Evolutionary conservation across 352 stramenopile genomes (phyloP), one percentile per base, ranked within the genome.

Genomic region (Globisporangium nagaii): DNA sequence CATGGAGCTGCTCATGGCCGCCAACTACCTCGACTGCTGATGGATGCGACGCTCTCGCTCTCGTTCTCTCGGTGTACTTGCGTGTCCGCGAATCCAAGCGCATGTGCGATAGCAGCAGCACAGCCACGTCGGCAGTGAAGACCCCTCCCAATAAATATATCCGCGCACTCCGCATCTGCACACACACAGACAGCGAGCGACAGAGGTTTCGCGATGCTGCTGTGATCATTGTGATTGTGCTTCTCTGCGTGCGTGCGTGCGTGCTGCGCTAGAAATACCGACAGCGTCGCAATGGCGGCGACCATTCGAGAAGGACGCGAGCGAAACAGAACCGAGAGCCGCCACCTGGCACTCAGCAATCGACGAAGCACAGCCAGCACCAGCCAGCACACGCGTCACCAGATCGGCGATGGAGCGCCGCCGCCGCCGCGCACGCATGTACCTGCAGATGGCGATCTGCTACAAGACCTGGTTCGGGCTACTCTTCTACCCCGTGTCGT

Each of bases 1-100:
- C 52, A 88, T 98, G 64, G 95, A 98, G 68, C 73, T 99, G 50
- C 79, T 99, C 55, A 98, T 99, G 92, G 95, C 95, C 3, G 87
- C 94, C 41, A 98, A 98, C 68, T 99, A 98, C 78, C 75, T 99
- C 50, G 95, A 99, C 70, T 96, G 84, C 52, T 97, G 75, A 62
- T 41, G n/a, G n/a, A n/a, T n/a, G n/a, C n/a, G 17, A 15, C 36
- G 12, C 35, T 22, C n/a, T 22, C 17, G 19, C 17, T 41, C 10
- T 41, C 35, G n/a, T n/a, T n/a, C n/a, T n/a, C n/a, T n/a, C n/a
- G n/a, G n/a, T n/a, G n/a, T n/a, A n/a, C n/a, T n/a, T n/a, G n/a
- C n/a, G n/a, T n/a, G n/a, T n/a, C n/a, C n/a, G n/a, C n/a, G n/a
- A n/a, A n/a, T n/a, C n/a, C n/a, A n/a, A n/a, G n/a, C n/a, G n/a